phyloP scores from a whole-genome alignment of 192 early-diverging fungal species.

The Coemansia sp. region DNA sequence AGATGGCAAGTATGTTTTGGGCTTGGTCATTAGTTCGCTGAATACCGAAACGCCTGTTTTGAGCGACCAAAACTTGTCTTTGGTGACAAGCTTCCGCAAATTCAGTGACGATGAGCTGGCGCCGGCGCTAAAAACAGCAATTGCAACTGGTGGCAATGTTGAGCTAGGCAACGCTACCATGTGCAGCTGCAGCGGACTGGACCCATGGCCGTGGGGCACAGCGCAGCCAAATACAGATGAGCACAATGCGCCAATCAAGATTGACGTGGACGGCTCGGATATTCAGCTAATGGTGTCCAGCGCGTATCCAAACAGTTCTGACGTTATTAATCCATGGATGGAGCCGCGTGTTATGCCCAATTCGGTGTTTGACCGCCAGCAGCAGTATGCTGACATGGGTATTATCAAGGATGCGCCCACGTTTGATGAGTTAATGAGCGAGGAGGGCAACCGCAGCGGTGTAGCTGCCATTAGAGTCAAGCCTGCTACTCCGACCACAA shows the following conservation, averaged over 20 bases:
- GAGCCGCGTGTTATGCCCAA: conserved; percentile 30
- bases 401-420: conserved; percentile 9
- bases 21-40: conserved; percentile 22
- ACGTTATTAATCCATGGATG: conserved; percentile 24
- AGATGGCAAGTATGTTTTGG: conserved; percentile 30
- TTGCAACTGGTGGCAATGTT: conserved; percentile 8
- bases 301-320: conserved; percentile 5
- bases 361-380: conserved; percentile 17
- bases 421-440: conserved; percentile 5
- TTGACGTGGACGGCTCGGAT: conserved; percentile 2
- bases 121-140: conserved; percentile 5
- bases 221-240: neutral
- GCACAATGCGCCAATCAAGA: conserved; percentile 11
- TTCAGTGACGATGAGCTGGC: conserved; percentile 14
- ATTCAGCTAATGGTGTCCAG: conserved; percentile 18
- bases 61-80: neutral
- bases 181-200: conserved; percentile 18
- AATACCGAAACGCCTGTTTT: conserved; percentile 8
- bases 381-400: conserved; percentile 13
- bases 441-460: neutral
- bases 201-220: conserved; percentile 35
- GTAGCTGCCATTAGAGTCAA: neutral
- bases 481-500: neutral
- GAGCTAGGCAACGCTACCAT: conserved; percentile 9
- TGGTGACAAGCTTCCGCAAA: conserved; percentile 11